A percentile compares a stretch with the other conserved stretches of the same genome.
phyloP scores from a whole-genome alignment of 139 green algal species.

The Trebouxia sp. region DNA sequence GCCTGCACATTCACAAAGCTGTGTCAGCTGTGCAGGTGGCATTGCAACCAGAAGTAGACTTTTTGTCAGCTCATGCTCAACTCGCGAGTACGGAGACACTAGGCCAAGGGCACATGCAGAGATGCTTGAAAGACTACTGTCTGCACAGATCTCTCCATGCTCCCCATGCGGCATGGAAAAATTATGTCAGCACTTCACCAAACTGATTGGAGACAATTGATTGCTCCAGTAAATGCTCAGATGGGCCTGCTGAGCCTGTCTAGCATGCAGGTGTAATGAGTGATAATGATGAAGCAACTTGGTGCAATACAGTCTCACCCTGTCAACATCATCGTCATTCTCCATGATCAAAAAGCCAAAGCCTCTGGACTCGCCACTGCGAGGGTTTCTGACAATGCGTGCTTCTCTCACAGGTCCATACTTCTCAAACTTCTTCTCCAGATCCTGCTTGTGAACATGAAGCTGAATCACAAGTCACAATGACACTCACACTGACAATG shows the following conservation, averaged over 20 bases:
- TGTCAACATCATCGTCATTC: slow-evolving; percentile 49
- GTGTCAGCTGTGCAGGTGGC: background rate
- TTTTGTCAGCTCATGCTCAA: background rate
- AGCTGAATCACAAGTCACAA: background rate
- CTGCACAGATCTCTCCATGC: too few relatives aligned
- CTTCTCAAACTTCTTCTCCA: slow-evolving; percentile 46
- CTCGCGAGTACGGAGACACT: too few relatives aligned
- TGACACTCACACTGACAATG: background rate
- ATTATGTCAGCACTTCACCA: too few relatives aligned
- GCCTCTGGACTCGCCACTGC: slow-evolving; percentile 52
- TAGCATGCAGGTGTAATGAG: too few relatives aligned
- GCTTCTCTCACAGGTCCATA: slow-evolving; percentile 52
- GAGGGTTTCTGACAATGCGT: slow-evolving; percentile 63
- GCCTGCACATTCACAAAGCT: slow-evolving; percentile 28
- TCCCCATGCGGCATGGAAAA: too few relatives aligned
- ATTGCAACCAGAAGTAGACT: background rate
- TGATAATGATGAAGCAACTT: too few relatives aligned
- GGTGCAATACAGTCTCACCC: slow-evolving; percentile 26
- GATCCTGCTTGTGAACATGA: slow-evolving; percentile 34
- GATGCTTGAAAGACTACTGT: background rate
- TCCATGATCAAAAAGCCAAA: slow-evolving; percentile 72
- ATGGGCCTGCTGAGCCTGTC: too few relatives aligned
- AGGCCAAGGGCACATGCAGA: too few relatives aligned
- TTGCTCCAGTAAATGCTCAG: too few relatives aligned
- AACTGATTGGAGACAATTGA: too few relatives aligned